A percentile compares a stretch with the other conserved stretches of the same genome.
These are phyloP conservation scores for Venturia nashicola DNA, from an alignment of 2,329 filamentous ascomycete species.

Conservation along the genomic window DNA sequence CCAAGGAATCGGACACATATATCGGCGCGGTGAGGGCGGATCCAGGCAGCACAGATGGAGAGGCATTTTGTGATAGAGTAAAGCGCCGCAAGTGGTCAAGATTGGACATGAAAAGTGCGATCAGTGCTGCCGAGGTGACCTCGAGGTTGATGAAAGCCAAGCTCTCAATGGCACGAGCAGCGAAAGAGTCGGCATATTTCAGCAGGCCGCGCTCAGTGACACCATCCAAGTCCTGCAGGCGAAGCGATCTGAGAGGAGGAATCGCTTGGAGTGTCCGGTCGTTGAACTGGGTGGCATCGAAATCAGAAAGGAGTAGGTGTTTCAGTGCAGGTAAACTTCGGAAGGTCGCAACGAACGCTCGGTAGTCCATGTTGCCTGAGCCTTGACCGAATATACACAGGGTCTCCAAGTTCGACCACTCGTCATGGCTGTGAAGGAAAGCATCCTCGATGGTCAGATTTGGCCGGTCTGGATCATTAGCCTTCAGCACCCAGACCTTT, in stretches of 20 bases:
- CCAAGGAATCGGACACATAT: conserved; percentile 36
- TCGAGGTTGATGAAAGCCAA: conserved; percentile 42
- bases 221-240: conserved; percentile 43
- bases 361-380: conserved; percentile 35
- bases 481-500: conserved; percentile 41
- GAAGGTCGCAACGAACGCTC: conserved; percentile 41
- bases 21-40: conserved; percentile 26
- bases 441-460: conserved; percentile 20
- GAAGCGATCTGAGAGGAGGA: conserved; percentile 38
- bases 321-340: conserved; percentile 39
- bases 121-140: conserved; percentile 36
- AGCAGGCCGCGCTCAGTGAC: conserved; percentile 43
- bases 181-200: conserved; percentile 35
- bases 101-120: conserved; percentile 39
- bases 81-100: conserved; percentile 36
- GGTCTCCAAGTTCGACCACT: conserved; percentile 39
- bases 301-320: conserved; percentile 42
- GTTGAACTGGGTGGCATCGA: conserved; percentile 41
- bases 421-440: conserved; percentile 41
- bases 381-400: conserved; percentile 36
- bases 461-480: conserved; percentile 11
- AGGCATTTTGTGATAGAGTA: conserved; percentile 38
- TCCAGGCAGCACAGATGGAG: conserved; percentile 31
- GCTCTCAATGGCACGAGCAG: conserved; percentile 31
- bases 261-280: conserved; percentile 42